Evolutionary conservation across 148 eudicot genomes (phyloP).

Genomic region (Rhododendron williamsianum): DNA sequence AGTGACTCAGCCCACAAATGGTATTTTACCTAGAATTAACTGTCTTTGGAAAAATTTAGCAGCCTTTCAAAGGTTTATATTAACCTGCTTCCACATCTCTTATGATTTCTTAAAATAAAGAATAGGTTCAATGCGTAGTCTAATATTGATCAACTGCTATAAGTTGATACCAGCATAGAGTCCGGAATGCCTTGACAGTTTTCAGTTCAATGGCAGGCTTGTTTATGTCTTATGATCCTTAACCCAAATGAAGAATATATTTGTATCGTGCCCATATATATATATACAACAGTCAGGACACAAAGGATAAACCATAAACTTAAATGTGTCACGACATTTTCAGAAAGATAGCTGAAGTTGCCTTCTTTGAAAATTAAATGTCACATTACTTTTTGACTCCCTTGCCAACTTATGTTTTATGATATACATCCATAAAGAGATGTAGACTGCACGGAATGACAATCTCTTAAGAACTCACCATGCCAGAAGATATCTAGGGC

Average conservation of each 20-base stretch:
- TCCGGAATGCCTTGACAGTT: neutral
- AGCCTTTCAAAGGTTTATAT: neutral
- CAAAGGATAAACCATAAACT: neutral
- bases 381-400: neutral
- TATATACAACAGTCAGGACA: too few relatives aligned
- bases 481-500: neutral
- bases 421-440: neutral
- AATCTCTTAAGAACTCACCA: neutral
- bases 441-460: neutral
- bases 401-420: neutral
- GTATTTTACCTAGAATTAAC: constrained; percentile 29
- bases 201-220: neutral
- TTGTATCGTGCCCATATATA: neutral
- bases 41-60: neutral
- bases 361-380: neutral
- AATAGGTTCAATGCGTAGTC: neutral
- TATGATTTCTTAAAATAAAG: neutral
- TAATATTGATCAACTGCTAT: neutral
- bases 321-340: neutral
- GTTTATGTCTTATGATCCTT: neutral
- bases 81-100: neutral
- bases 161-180: neutral
- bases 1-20: constrained; percentile 58
- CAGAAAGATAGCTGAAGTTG: neutral
- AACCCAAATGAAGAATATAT: neutral